A percentile compares a stretch with the other conserved stretches of the same genome.
Conservation (phyloP, 2,329 filamentous ascomycete genomes). For the Fusarium foetens region DNA sequence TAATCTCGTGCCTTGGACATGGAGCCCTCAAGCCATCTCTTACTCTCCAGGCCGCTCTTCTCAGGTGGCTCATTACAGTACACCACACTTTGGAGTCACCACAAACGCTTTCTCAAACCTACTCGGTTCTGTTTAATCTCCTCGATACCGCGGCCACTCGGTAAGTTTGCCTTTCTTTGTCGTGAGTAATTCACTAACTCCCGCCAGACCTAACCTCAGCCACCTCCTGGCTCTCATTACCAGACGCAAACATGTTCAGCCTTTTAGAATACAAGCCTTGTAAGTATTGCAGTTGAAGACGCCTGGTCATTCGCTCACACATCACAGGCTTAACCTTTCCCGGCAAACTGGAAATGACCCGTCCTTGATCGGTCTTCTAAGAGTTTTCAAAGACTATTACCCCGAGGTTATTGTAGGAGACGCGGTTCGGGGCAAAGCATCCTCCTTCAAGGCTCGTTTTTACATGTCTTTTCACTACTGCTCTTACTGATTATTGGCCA, state of each 20-base stretch:
- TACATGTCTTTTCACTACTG: not conserved
- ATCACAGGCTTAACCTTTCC: slow-evolving; percentile 63
- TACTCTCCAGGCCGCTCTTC: slow-evolving; percentile 73
- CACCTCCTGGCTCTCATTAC: slow-evolving; percentile 84
- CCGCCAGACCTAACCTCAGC: slow-evolving; percentile 68
- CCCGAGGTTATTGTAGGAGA: slow-evolving; percentile 86
- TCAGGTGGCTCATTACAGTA: slow-evolving; percentile 83
- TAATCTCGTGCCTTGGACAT: slow-evolving; percentile 80
- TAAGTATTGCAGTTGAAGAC: slow-evolving; percentile 50
- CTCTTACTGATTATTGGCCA: slow-evolving; percentile 47
- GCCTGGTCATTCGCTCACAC: not conserved
- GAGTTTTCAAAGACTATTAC: slow-evolving; percentile 91
- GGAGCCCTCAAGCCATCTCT: slow-evolving; percentile 79
- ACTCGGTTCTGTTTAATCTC: slow-evolving; percentile 81
- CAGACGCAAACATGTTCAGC: slow-evolving; percentile 82
- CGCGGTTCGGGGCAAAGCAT: slow-evolving; percentile 67
- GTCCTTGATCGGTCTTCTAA: slow-evolving; percentile 76
- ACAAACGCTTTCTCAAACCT: slow-evolving; percentile 72
- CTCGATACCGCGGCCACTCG: slow-evolving; percentile 82
- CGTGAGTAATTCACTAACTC: slow-evolving; percentile 28
- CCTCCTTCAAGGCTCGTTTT: slow-evolving; percentile 65
- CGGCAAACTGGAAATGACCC: slow-evolving; percentile 77
- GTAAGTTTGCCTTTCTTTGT: slow-evolving; percentile 51
- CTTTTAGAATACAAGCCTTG: slow-evolving; percentile 83
- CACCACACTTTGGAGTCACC: slow-evolving; percentile 76